phyloP scores from a whole-genome alignment of 768 basidiomycete genomes.

The Trametes maxima region DNA sequence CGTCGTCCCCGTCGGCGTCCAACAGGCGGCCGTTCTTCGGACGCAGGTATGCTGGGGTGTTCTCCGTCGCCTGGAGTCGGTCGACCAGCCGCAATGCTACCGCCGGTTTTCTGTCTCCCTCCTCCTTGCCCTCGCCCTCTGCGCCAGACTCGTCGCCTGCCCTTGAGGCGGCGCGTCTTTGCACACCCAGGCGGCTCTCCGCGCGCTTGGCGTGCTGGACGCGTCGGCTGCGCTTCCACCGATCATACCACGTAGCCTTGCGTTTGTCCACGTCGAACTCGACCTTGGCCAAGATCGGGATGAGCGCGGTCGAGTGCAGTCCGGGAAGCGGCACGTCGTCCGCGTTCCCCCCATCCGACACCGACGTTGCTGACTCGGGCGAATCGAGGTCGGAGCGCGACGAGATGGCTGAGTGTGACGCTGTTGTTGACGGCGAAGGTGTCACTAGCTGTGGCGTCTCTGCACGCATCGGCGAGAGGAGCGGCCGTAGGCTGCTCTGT shows the following conservation, averaged over 20 bases:
- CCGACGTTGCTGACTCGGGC: slow-evolving; percentile 48
- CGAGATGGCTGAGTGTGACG: slow-evolving; percentile 37
- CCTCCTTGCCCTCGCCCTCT: slow-evolving; percentile 28
- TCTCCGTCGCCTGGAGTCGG: slow-evolving; percentile 45
- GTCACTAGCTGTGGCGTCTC: slow-evolving; percentile 43
- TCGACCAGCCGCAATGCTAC: slow-evolving; percentile 53
- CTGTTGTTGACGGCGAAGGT: slow-evolving; percentile 43
- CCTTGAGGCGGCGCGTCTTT: slow-evolving; percentile 27
- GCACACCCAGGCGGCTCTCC: slow-evolving; percentile 42
- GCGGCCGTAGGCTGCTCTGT: slow-evolving; percentile 42
- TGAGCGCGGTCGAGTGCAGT: slow-evolving; percentile 60
- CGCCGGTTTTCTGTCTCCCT: slow-evolving; percentile 40
- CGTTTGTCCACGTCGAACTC: slow-evolving; percentile 91
- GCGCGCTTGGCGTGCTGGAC: slow-evolving; percentile 61
- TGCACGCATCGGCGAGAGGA: slow-evolving; percentile 47
- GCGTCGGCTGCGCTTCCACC: slow-evolving; percentile 72
- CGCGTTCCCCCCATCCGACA: slow-evolving; percentile 36
- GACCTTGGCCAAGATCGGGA: slow-evolving; percentile 89
- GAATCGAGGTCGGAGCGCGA: slow-evolving; percentile 52
- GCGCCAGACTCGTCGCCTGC: slow-evolving; percentile 20
- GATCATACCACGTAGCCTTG: slow-evolving; percentile 84
- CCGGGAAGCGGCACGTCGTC: slow-evolving; percentile 68
- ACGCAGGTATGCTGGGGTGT: slow-evolving; percentile 33
- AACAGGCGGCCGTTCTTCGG: slow-evolving; percentile 13
- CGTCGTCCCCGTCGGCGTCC: slow-evolving; percentile 33